phyloP scores from a whole-genome alignment of 2,329 filamentous ascomycete species.

The Trichoderma lentiforme region DNA sequence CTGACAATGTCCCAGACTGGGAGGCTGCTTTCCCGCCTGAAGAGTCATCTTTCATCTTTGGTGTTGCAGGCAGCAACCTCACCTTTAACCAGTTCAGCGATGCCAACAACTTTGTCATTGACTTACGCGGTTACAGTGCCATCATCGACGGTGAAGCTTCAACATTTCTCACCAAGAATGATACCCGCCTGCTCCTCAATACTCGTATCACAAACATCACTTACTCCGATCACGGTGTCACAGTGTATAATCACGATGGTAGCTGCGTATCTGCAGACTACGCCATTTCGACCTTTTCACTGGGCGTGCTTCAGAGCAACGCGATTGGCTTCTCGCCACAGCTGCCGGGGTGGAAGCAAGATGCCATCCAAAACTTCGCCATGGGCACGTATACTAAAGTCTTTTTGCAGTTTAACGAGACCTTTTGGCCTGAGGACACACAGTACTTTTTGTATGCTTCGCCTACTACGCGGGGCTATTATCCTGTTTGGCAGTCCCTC shows the following conservation, averaged over 20 bases:
- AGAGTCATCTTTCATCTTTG: constrained; percentile 53
- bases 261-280: constrained; percentile 58
- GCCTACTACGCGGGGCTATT: constrained; percentile 40
- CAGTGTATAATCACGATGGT: constrained; percentile 50
- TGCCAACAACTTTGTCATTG: constrained; percentile 58
- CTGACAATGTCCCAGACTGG: constrained; percentile 39
- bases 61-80: constrained; percentile 54
- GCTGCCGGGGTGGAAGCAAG: constrained; percentile 62
- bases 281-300: constrained; percentile 64
- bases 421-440: constrained; percentile 56
- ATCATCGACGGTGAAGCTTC: constrained; percentile 56
- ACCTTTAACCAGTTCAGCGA: constrained; percentile 62
- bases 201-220: constrained; percentile 54
- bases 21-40: constrained; percentile 57
- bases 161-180: constrained; percentile 54
- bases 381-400: constrained; percentile 74
- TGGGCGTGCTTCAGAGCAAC: constrained; percentile 64
- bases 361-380: constrained; percentile 59
- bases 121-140: constrained; percentile 58
- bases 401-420: constrained; percentile 65
- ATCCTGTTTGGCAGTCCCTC: constrained; percentile 62
- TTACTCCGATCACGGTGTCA: constrained; percentile 52
- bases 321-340: constrained; percentile 55
- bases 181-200: constrained; percentile 55
- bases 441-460: constrained; percentile 47